A percentile compares a stretch with the other conserved stretches of the same genome.
Evolutionary conservation across 176 grass and related monocot species (phyloP).

Genomic region (barley (Hordeum vulgare)): DNA sequence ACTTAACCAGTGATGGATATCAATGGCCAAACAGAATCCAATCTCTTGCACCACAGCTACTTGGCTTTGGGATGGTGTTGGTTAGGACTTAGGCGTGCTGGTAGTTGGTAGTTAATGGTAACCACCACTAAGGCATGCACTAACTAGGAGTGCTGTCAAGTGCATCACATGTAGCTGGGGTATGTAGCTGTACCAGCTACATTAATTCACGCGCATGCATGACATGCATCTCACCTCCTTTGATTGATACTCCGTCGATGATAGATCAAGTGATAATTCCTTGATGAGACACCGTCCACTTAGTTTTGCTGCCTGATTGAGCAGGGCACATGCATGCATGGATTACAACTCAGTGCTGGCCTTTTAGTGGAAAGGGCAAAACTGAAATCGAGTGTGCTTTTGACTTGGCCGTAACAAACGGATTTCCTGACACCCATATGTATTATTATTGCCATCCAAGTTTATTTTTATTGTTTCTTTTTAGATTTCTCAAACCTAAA

Average conservation of each 20-base stretch:
- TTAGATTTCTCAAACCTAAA: neutral
- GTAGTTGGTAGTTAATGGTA: neutral
- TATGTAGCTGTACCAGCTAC: neutral
- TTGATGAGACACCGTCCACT: neutral
- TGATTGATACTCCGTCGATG: neutral
- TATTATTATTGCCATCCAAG: neutral
- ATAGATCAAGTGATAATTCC: neutral
- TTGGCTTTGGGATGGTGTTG: constrained; percentile 5
- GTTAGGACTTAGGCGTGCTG: constrained; percentile 31
- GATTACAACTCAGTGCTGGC: neutral
- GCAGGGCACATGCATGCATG: neutral
- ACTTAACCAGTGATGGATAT: neutral
- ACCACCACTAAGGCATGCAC: neutral
- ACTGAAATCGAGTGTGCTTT: neutral
- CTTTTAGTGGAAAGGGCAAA: neutral
- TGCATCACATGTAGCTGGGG: neutral
- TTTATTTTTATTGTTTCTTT: neutral
- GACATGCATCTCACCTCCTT: neutral
- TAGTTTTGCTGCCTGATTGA: neutral
- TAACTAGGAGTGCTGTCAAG: neutral
- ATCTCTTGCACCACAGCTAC: neutral
- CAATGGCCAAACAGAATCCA: constrained; percentile 3
- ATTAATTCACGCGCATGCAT: neutral
- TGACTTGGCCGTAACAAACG: neutral
- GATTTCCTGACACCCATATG: neutral